Evolutionary conservation across 2,329 filamentous ascomycete genomes (phyloP).

Genomic region (Xylariomycetidae sp.): DNA sequence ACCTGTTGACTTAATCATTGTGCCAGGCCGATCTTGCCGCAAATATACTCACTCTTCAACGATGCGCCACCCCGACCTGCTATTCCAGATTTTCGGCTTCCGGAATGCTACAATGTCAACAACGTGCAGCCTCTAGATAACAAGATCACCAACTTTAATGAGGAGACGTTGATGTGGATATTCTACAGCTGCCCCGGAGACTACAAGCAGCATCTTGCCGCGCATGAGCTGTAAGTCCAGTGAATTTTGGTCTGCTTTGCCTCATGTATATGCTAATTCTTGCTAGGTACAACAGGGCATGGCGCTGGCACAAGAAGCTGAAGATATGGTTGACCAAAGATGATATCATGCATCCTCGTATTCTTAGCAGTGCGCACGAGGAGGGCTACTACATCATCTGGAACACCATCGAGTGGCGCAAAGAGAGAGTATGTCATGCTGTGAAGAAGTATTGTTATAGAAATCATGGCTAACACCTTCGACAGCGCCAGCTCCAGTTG

Average conservation of each 20-base stretch:
- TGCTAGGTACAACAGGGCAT: conserved; percentile 54
- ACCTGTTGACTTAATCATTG: conserved; percentile 8
- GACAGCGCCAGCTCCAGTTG: conserved; percentile 54
- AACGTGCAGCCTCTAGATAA: conserved; percentile 60
- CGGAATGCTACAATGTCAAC: conserved; percentile 61
- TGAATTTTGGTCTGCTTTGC: background rate
- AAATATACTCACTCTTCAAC: conserved; percentile 57
- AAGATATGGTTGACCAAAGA: conserved; percentile 64
- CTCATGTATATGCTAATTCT: conserved; percentile 10
- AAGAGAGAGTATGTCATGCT: conserved; percentile 49
- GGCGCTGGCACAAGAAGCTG: conserved; percentile 63
- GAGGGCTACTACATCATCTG: conserved; percentile 63
- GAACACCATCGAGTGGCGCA: conserved; percentile 56
- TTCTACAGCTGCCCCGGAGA: conserved; percentile 62
- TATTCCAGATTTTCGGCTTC: conserved; percentile 51
- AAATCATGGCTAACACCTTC: conserved; percentile 6
- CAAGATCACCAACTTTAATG: conserved; percentile 61
- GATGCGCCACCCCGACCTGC: conserved; percentile 52
- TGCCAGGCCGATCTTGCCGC: conserved; percentile 47
- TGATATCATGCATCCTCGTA: conserved; percentile 57
- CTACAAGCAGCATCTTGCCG: conserved; percentile 57
- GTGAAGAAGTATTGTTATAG: background rate
- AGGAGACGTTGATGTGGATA: conserved; percentile 64
- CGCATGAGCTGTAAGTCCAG: conserved; percentile 54
- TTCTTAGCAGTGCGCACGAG: conserved; percentile 52